These are phyloP conservation scores for Mrakia blollopis DNA, from an alignment of 768 basidiomycete species.

Conservation along the genomic window DNA sequence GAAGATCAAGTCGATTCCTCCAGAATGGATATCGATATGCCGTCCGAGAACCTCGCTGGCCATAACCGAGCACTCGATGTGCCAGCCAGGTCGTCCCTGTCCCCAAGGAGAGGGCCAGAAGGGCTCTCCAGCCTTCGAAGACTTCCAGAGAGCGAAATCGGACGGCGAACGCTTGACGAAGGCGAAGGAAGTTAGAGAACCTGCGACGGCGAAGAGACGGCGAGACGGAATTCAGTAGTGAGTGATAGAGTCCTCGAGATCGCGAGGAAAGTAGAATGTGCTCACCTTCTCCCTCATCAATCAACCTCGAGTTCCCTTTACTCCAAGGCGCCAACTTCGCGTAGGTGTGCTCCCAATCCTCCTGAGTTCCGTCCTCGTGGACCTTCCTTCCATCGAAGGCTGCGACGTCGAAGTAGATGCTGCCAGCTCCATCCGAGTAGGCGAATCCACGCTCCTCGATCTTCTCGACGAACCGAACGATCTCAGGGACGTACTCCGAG, in stretches of 20 bases:
- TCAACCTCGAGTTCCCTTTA: slow-evolving; percentile 80
- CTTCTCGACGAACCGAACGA: slow-evolving; percentile 77
- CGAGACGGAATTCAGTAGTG: background rate
- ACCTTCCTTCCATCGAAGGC: slow-evolving; percentile 58
- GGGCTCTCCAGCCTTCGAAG: slow-evolving; percentile 91
- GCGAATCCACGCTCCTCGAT: slow-evolving; percentile 84
- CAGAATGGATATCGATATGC: slow-evolving; percentile 95
- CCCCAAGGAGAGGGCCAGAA: slow-evolving; percentile 98
- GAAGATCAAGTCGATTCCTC: slow-evolving; percentile 94
- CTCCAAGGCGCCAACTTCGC: slow-evolving; percentile 95
- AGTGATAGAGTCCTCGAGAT: too few species aligned
- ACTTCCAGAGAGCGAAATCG: slow-evolving; percentile 98
- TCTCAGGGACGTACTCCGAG: slow-evolving; percentile 94
- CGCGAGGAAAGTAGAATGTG: background rate
- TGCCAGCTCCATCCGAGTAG: slow-evolving; percentile 63
- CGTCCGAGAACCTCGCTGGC: slow-evolving; percentile 82
- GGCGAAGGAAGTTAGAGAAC: slow-evolving; percentile 54
- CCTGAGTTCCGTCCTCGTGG: slow-evolving; percentile 28
- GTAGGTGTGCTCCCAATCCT: slow-evolving; percentile 61
- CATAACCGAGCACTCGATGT: slow-evolving; percentile 99
- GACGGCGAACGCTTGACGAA: slow-evolving; percentile 69
- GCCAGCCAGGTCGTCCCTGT: slow-evolving; percentile 92
- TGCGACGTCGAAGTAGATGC: slow-evolving; percentile 84
- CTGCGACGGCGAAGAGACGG: slow-evolving; percentile 41
- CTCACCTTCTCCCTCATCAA: slow-evolving; percentile 88